phyloP scores from a whole-genome alignment of 805 yeast genomes.

The Candida easanensis region DNA sequence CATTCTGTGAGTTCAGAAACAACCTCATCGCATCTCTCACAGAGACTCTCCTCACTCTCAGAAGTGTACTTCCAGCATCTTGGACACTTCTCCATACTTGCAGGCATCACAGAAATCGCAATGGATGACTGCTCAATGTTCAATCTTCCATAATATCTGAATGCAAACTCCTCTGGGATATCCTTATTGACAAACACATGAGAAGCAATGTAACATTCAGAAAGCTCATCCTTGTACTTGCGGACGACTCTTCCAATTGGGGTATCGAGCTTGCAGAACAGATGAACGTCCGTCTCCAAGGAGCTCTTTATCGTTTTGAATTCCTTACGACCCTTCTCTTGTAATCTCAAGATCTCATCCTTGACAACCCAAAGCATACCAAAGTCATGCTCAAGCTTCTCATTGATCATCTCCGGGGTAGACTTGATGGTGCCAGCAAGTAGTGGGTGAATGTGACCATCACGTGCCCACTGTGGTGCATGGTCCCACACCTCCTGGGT shows the following conservation, averaged over 20 bases:
- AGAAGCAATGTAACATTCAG: conserved; percentile 65
- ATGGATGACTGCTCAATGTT: conserved; percentile 28
- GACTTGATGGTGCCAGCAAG: conserved; percentile 14
- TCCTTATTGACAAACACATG: conserved; percentile 39
- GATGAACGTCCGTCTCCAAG: conserved; percentile 51
- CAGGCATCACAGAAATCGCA: conserved; percentile 39
- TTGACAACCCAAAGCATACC: conserved; percentile 44
- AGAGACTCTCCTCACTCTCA: conserved; percentile 47
- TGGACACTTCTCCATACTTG: conserved; percentile 68
- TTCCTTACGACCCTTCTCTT: conserved; percentile 55
- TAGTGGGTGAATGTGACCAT: conserved; percentile 18
- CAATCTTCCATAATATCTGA: conserved; percentile 31
- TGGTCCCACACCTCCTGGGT: conserved; percentile 86
- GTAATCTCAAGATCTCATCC: conserved; percentile 44
- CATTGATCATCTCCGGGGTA: conserved; percentile 31
- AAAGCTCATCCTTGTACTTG: conserved; percentile 38
- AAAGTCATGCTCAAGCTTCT: conserved; percentile 40
- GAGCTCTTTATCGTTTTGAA: conserved; percentile 50
- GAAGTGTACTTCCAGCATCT: conserved; percentile 89
- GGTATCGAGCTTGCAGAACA: conserved; percentile 27
- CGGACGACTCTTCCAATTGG: conserved; percentile 11
- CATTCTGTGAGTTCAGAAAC: not conserved
- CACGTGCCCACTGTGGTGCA: conserved; percentile 34
- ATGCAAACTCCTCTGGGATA: conserved; percentile 13
- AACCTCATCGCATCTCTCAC: conserved; percentile 60